These are phyloP conservation scores for Phytophthora sansomeana DNA, from an alignment of 352 stramenopile genomes.

Conservation along the genomic window DNA sequence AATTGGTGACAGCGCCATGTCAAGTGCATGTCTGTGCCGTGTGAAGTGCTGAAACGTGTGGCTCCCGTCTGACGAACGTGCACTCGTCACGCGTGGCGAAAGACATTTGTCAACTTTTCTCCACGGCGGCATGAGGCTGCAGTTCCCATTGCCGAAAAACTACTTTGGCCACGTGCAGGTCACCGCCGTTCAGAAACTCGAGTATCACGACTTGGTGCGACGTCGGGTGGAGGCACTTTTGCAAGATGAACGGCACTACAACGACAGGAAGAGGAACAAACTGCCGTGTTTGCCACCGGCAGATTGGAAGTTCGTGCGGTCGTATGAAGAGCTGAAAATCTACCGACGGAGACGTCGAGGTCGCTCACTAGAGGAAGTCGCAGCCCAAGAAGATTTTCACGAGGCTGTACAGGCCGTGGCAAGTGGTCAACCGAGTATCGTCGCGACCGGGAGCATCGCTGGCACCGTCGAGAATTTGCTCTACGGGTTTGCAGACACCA, in stretches of 20 bases:
- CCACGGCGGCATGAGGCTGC: constrained; percentile 2
- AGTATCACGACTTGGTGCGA: constrained; percentile 35
- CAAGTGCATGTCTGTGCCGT: constrained; percentile 8
- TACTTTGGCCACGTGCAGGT: constrained; percentile 42
- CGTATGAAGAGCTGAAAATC: constrained; percentile 46
- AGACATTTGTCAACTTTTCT: constrained; percentile 14
- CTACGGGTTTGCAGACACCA: constrained; percentile 49
- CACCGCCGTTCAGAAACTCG: constrained; percentile 40
- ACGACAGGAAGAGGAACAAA: constrained; percentile 19
- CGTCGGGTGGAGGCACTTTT: constrained; percentile 27
- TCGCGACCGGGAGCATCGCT: constrained; percentile 49
- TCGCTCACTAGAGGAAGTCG: constrained; percentile 23
- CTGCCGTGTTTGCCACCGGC: constrained; percentile 38
- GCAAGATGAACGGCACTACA: constrained; percentile 40
- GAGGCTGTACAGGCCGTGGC: constrained; percentile 21
- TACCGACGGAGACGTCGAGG: constrained; percentile 35
- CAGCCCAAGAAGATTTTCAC: constrained; percentile 27
- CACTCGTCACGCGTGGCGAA: constrained; percentile 18
- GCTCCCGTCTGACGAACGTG: constrained; percentile 21
- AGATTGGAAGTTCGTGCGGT: constrained; percentile 48
- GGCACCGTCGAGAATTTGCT: constrained; percentile 62
- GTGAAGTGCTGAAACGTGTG: constrained; percentile 1
- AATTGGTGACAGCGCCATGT: constrained; percentile 23
- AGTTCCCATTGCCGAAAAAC: constrained; percentile 32
- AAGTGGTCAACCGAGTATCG: constrained; percentile 35